phyloP scores from a whole-genome alignment of 192 early-diverging fungal species.

The Neocallimastix lanati region DNA sequence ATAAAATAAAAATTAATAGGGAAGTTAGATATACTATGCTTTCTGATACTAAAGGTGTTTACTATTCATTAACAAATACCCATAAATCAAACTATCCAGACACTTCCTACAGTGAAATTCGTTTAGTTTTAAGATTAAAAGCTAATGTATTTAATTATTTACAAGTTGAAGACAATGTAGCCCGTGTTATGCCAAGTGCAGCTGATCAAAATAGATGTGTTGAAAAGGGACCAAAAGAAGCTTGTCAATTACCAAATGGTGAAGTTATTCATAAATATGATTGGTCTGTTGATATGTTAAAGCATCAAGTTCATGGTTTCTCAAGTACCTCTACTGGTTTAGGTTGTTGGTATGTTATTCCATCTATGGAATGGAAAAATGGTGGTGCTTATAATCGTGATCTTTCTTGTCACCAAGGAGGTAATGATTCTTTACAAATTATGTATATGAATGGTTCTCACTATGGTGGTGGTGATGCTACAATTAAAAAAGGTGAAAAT shows the following conservation, averaged over 20 bases:
- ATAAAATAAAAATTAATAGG: too few species aligned
- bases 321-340: not conserved
- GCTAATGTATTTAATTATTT: not conserved
- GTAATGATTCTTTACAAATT: not conserved
- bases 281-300: not conserved
- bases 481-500: not conserved
- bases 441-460: not conserved
- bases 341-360: not conserved
- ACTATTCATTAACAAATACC: not conserved
- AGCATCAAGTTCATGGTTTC: not conserved
- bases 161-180: not conserved
- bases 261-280: not conserved
- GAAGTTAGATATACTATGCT: not conserved
- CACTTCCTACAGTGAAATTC: not conserved
- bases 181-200: not conserved
- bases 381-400: not conserved
- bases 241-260: not conserved
- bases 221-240: not conserved
- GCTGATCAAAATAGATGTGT: not conserved
- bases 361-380: not conserved
- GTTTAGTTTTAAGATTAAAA: not conserved
- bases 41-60: not conserved
- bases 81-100: not conserved
- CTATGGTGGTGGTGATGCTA: not conserved
- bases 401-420: not conserved